Conservation (phyloP, 495 filamentous ascomycete genomes). For the Penicillium turbatum region DNA sequence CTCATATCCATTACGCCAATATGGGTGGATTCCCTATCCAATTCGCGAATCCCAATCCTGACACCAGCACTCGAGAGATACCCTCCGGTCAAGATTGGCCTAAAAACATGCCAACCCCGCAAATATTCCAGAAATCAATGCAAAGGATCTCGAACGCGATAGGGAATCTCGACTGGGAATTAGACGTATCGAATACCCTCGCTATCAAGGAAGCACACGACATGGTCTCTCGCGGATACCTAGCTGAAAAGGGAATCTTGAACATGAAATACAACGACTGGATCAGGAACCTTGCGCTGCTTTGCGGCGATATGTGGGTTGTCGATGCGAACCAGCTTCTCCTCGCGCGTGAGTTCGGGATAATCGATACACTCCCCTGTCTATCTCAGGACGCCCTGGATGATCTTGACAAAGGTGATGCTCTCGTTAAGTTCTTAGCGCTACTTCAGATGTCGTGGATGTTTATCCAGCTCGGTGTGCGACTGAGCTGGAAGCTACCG, state of each 20-base stretch:
- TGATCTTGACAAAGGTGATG: background rate
- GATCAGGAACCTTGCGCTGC: background rate
- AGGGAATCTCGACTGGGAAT: background rate
- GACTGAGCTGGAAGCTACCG: background rate
- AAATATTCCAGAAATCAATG: background rate
- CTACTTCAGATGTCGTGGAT: conserved; percentile 1
- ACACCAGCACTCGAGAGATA: background rate
- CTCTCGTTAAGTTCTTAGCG: background rate
- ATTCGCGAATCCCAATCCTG: background rate
- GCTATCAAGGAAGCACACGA: background rate
- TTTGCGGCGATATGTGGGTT: background rate
- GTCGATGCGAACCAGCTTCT: conserved; percentile 1
- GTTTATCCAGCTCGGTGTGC: background rate
- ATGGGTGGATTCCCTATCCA: conserved; percentile 4
- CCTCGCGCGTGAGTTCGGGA: conserved; percentile 1
- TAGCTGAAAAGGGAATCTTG: background rate
- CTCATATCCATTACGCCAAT: conserved; percentile 2
- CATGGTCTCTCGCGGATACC: background rate
- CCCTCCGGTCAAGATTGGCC: background rate
- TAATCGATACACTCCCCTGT: background rate
- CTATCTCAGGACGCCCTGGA: background rate
- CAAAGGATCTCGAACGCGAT: background rate
- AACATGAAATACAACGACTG: background rate
- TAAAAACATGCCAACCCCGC: background rate
- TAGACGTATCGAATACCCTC: background rate